Percentiles rank a stretch among this genome's conserved stretches.
phyloP scores from a whole-genome alignment of 176 grass and related monocot genomes.

The Eleusine coracana region DNA sequence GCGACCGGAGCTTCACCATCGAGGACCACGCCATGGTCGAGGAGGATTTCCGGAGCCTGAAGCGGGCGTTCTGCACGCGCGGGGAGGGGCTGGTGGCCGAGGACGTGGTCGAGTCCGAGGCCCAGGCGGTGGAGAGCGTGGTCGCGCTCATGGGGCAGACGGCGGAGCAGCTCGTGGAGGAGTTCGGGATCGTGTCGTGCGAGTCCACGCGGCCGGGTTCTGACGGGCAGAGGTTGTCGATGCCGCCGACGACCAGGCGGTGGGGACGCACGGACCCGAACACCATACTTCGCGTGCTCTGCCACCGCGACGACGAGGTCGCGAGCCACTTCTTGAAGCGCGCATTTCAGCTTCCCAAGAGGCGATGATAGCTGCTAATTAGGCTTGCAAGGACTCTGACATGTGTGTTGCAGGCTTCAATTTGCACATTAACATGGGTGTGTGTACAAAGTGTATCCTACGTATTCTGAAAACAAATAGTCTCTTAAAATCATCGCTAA shows the following conservation, averaged over 20 bases:
- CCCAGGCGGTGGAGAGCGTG: conserved; percentile 44
- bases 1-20: conserved; percentile 45
- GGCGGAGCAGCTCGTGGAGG: conserved; percentile 61
- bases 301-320: conserved; percentile 59
- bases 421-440: conserved; percentile 6
- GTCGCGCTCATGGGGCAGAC: conserved; percentile 58
- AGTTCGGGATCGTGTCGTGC: conserved; percentile 45
- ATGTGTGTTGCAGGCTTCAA: neutral
- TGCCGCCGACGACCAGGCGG: conserved; percentile 51
- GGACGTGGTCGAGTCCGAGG: conserved; percentile 63
- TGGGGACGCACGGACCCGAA: conserved; percentile 63
- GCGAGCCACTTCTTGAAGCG: conserved; percentile 69
- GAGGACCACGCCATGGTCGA: conserved; percentile 53
- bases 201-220: conserved; percentile 14
- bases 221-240: conserved; percentile 26
- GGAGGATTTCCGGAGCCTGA: conserved; percentile 66
- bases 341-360: conserved; percentile 65
- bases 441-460: neutral
- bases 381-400: neutral
- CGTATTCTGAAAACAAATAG: neutral
- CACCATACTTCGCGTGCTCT: conserved; percentile 66
- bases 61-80: conserved; percentile 61
- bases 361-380: conserved; percentile 38
- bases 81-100: conserved; percentile 63
- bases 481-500: neutral